Evolutionary conservation across 306 rosid genomes (phyloP), one percentile per base, ranked within the genome.

Genomic region (Aeschynomene evenia): DNA sequence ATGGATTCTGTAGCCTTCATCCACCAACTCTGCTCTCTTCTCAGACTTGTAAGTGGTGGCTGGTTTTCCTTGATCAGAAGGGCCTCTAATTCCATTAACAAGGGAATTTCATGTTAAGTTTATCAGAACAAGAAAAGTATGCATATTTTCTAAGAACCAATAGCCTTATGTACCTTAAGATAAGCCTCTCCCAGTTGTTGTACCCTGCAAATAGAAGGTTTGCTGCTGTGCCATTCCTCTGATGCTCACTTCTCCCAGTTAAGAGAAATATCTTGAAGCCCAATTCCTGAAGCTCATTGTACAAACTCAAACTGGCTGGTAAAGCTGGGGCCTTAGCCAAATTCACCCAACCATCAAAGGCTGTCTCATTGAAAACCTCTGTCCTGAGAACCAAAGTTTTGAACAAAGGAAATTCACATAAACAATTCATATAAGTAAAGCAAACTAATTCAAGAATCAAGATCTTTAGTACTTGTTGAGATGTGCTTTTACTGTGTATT

Each of bases 191-290:
- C 98, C 98, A 93, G 6, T 77, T 66, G 29, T 0, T 24, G 76
- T 70, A 93, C 23, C 96, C 97, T 4, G 89, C 80, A 43, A 9
- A 16, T 10, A 75, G 40, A 76, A 90, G 98, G 71, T 93, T 93
- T 50, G 61, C 18, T 66, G 58, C 82, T 0, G 97, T 90, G 51
- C 45, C 83, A 55, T 72, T 71, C 77, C 97, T 82, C 64, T 90
- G 97, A 74, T 63, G 31, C 64, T 93, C 98, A 36, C 74, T 76
- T 57, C 98, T 79, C 29, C 96, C 96, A 0, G 98, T 93, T 16
- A 94, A 51, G 36, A 93, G 81, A 68, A 94, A 79, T 60, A 93
- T 78, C 62, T 36, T 82, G 79, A 86, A 85, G 37, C 94, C 98
- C 70, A 88, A 39, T 21, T 39, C 26, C 55, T 73, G 36, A 12